These are phyloP conservation scores for Epichloe sibirici DNA, from an alignment of 2,329 filamentous ascomycete genomes.

Conservation along the genomic window DNA sequence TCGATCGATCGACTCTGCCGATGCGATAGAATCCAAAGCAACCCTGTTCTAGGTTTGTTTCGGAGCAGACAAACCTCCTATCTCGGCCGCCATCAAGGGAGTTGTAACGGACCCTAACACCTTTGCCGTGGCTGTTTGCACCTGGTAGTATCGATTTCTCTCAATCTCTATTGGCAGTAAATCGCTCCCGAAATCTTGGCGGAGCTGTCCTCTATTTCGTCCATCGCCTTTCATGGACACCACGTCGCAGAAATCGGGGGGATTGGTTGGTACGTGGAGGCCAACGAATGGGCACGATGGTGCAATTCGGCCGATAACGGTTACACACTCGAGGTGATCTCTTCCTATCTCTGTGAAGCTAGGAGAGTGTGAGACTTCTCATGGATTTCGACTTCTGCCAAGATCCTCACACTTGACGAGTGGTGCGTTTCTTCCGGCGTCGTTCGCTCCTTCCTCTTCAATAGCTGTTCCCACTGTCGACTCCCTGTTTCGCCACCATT, in stretches of 20 bases:
- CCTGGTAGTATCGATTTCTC: constrained; percentile 3
- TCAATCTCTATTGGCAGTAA: constrained; percentile 3
- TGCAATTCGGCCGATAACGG: neutral
- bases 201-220: neutral
- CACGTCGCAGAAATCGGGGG: neutral
- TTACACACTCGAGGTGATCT: neutral
- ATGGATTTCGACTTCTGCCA: neutral
- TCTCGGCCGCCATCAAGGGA: neutral
- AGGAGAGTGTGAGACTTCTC: neutral
- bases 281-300: neutral
- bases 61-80: neutral
- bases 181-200: constrained; percentile 2
- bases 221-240: neutral
- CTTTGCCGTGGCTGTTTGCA: neutral
- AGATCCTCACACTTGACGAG: neutral
- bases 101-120: neutral
- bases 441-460: constrained; percentile 1
- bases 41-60: neutral
- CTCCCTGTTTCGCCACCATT: neutral
- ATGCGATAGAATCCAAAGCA: neutral
- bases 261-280: neutral
- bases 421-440: neutral
- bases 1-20: neutral
- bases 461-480: neutral
- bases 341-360: neutral